Evolutionary conservation across 2,329 filamentous ascomycete species (phyloP).

Genomic region (Endothia cerciana): DNA sequence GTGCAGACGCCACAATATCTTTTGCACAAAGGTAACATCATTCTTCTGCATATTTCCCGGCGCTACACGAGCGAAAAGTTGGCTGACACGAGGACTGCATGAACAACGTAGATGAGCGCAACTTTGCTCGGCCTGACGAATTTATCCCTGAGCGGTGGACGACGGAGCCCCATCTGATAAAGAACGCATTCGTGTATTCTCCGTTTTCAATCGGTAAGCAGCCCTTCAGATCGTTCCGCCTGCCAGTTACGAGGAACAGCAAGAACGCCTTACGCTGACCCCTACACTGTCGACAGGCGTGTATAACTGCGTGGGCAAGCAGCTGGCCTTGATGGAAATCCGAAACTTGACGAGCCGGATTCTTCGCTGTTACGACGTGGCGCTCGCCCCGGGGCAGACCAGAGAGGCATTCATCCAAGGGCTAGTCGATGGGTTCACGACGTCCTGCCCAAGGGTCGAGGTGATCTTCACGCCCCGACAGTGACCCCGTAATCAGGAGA

Average conservation of each 20-base stretch:
- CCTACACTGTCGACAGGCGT: constrained; percentile 15
- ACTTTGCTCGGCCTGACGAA: constrained; percentile 32
- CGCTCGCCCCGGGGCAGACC: constrained; percentile 22
- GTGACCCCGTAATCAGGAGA: neutral
- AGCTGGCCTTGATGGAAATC: constrained; percentile 25
- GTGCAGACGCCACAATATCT: constrained; percentile 18
- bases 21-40: constrained; percentile 18
- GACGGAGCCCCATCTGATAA: constrained; percentile 36
- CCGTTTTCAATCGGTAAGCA: constrained; percentile 25
- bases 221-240: neutral
- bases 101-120: constrained; percentile 18
- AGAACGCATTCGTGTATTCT: constrained; percentile 27
- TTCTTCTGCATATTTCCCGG: neutral
- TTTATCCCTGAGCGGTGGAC: constrained; percentile 43
- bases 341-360: constrained; percentile 22
- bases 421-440: constrained; percentile 25
- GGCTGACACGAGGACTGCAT: too few species aligned
- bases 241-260: neutral
- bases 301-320: constrained; percentile 25
- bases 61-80: neutral
- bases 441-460: constrained; percentile 19
- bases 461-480: constrained; percentile 22
- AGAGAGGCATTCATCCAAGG: constrained; percentile 16
- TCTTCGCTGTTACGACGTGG: constrained; percentile 18
- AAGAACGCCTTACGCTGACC: neutral